phyloP scores from a whole-genome alignment of 148 eudicot species.

The Nyssa sinensis region DNA sequence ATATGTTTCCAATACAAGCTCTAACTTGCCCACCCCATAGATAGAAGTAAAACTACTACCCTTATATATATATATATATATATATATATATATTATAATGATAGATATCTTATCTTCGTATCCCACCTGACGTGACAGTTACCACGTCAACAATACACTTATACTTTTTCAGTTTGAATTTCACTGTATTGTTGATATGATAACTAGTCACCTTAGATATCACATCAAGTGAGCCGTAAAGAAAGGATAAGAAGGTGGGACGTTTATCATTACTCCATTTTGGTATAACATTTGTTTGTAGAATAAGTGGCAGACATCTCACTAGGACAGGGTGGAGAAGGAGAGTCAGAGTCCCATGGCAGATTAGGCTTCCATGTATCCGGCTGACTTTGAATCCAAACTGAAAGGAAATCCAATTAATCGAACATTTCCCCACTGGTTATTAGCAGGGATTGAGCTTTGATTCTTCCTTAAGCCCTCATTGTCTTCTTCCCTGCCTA shows the following conservation, averaged over 20 bases:
- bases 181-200: too few species aligned
- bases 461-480: constrained; percentile 37
- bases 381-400: constrained; percentile 35
- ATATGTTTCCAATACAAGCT: neutral
- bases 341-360: too few species aligned
- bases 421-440: constrained; percentile 39
- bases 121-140: too few species aligned
- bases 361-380: constrained; percentile 34
- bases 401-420: constrained; percentile 58
- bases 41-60: constrained; percentile 9
- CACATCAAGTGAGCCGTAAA: too few species aligned
- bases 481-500: constrained; percentile 23
- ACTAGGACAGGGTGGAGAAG: constrained; percentile 61
- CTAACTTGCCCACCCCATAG: constrained; percentile 8
- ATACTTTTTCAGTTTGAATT: too few species aligned
- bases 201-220: too few species aligned
- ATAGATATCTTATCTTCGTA: too few species aligned
- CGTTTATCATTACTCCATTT: too few species aligned
- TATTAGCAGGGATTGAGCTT: constrained; percentile 14
- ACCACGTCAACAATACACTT: too few species aligned
- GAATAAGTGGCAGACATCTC: constrained; percentile 61
- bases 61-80: constrained; percentile 18
- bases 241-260: too few species aligned
- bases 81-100: too few species aligned
- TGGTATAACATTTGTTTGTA: constrained; percentile 44